Conservation (phyloP, 768 basidiomycete species). For the Hysterangium stoloniferum region DNA sequence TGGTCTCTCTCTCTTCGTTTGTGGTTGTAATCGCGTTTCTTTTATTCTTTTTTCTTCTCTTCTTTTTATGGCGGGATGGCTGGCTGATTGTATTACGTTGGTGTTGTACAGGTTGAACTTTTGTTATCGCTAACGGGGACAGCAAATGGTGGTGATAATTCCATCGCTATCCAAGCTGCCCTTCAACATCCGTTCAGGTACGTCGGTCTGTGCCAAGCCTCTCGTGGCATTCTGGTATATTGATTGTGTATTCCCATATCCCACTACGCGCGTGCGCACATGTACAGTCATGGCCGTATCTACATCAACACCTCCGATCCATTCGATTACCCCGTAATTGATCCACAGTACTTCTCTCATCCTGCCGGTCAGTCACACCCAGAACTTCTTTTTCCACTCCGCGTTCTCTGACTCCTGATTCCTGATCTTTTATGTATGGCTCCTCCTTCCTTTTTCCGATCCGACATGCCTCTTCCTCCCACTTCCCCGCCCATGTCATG, state of each 20-base stretch:
- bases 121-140: slow-evolving; percentile 37
- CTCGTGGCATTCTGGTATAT: slow-evolving; percentile 1
- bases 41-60: not conserved
- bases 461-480: no score
- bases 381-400: not conserved
- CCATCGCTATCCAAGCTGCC: slow-evolving; percentile 53
- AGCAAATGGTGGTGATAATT: slow-evolving; percentile 29
- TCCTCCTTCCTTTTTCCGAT: no score
- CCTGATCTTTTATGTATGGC: no score
- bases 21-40: no score
- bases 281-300: slow-evolving; percentile 44
- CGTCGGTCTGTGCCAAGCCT: slow-evolving; percentile 10
- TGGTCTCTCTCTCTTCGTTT: no score
- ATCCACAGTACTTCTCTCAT: slow-evolving; percentile 59
- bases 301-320: slow-evolving; percentile 51
- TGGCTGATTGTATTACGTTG: not conserved
- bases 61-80: not conserved
- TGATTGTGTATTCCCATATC: no score
- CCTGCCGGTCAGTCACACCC: slow-evolving; percentile 32
- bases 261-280: no score
- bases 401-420: not conserved
- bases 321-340: slow-evolving; percentile 54
- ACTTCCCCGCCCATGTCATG: not conserved
- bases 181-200: slow-evolving; percentile 57
- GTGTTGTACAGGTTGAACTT: slow-evolving; percentile 47